These are phyloP conservation scores for Exophiala spinifera DNA, from an alignment of 2,329 filamentous ascomycete genomes.

Conservation along the genomic window DNA sequence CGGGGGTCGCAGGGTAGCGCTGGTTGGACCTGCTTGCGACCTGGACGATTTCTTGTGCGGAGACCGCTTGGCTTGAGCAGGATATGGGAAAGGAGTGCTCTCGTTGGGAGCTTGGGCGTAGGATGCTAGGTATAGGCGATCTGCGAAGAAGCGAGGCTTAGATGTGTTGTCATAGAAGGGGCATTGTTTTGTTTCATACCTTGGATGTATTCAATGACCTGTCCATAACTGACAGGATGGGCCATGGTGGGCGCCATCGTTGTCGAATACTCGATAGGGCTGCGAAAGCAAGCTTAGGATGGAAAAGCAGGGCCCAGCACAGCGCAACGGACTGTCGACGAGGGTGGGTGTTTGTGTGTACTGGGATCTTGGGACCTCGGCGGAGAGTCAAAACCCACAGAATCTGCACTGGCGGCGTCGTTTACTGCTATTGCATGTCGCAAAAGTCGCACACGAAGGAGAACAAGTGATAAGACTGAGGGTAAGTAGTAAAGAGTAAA, in stretches of 20 bases:
- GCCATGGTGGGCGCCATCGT: conserved; percentile 30
- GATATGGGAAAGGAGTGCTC: conserved; percentile 83
- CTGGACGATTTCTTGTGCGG: conserved; percentile 73
- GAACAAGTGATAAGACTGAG: not conserved
- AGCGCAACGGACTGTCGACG: too few relatives aligned
- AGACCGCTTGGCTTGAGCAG: conserved; percentile 58
- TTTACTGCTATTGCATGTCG: conserved; percentile 17
- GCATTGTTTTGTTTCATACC: conserved; percentile 51
- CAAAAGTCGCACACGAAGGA: not conserved
- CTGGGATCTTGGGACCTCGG: conserved; percentile 1
- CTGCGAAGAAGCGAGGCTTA: conserved; percentile 47
- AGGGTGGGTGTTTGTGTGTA: too few relatives aligned
- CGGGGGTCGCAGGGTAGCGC: conserved; percentile 47
- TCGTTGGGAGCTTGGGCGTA: conserved; percentile 79
- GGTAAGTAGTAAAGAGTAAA: not conserved
- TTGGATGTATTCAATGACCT: conserved; percentile 95
- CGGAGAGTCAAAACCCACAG: not conserved
- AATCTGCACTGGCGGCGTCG: not conserved
- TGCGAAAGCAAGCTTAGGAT: not conserved
- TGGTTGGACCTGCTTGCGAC: conserved; percentile 57
- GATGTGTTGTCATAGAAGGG: conserved; percentile 33
- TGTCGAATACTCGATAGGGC: conserved; percentile 16
- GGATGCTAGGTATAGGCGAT: conserved; percentile 90
- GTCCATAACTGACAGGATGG: conserved; percentile 66
- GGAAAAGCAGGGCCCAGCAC: not conserved